phyloP scores from a whole-genome alignment of 148 eudicot species.

The Silene conica region DNA sequence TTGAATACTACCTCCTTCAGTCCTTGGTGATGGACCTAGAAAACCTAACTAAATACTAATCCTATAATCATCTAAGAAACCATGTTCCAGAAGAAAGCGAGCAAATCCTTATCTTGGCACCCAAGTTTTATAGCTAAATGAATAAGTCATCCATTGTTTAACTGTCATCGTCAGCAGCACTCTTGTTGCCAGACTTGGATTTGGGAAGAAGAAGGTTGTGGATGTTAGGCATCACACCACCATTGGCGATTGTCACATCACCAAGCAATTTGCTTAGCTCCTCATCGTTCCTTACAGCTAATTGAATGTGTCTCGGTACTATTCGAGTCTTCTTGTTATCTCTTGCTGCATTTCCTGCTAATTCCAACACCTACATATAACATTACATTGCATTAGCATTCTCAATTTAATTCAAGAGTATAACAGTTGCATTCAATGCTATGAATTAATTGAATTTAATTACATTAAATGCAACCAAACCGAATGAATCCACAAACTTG shows the following conservation, averaged over 20 bases:
- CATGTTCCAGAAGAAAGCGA: no score
- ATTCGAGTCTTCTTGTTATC: constrained; percentile 90
- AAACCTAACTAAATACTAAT: not conserved
- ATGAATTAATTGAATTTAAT: no score
- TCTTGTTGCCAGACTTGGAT: constrained; percentile 42
- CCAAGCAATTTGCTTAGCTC: constrained; percentile 87
- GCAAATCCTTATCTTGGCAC: no score
- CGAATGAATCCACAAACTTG: not conserved
- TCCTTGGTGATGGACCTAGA: no score
- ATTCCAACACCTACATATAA: constrained; percentile 53
- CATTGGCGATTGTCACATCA: constrained; percentile 81
- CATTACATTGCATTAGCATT: not conserved
- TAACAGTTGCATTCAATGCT: no score
- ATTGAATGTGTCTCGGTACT: constrained; percentile 78
- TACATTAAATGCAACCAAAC: not conserved
- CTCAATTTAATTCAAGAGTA: no score
- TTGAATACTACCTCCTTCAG: no score
- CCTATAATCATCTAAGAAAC: not conserved
- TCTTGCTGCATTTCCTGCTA: constrained; percentile 89
- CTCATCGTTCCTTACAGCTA: constrained; percentile 83
- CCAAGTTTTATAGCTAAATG: no score
- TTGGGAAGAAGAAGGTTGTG: constrained; percentile 81
- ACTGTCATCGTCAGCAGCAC: constrained; percentile 48
- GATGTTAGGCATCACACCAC: constrained; percentile 94
- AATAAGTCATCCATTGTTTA: not conserved